Evolutionary conservation across 129 eudicot genomes (phyloP).

Genomic region (Flaveria trinervia): DNA sequence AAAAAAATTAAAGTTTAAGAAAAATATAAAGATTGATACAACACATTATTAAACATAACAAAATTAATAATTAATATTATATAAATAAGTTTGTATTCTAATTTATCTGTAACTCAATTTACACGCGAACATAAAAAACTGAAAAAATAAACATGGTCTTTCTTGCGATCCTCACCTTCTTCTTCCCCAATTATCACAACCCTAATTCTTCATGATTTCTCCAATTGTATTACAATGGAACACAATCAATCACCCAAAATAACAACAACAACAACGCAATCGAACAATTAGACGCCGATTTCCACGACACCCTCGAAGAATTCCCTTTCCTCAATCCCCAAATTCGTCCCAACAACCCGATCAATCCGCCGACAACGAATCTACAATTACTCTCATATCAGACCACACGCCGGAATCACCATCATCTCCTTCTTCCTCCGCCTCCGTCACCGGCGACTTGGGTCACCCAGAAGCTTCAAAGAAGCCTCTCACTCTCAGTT

Average conservation of each 20-base stretch:
- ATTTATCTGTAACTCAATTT: too few relatives aligned
- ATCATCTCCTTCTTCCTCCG: constrained; percentile 26
- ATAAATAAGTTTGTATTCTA: too few relatives aligned
- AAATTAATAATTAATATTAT: too few relatives aligned
- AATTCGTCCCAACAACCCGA: constrained; percentile 23
- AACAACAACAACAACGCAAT: not conserved
- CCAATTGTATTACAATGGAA: constrained; percentile 41
- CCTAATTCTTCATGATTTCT: constrained; percentile 15
- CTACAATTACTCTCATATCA: constrained; percentile 23
- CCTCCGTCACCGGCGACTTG: constrained; percentile 64
- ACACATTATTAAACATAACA: too few relatives aligned
- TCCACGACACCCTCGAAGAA: constrained; percentile 53
- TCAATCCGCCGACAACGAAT: constrained; percentile 4
- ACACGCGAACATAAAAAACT: too few relatives aligned
- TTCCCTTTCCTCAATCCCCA: constrained; percentile 46
- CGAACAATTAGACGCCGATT: constrained; percentile 28
- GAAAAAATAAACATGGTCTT: not conserved
- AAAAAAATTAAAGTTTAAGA: too few relatives aligned
- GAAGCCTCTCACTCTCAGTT: constrained; percentile 20
- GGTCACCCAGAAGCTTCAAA: constrained; percentile 19
- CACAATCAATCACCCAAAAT: constrained; percentile 30
- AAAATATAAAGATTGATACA: too few relatives aligned
- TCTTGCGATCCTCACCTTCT: constrained; percentile 4
- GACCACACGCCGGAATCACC: constrained; percentile 26
- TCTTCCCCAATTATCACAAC: constrained; percentile 24